Evolutionary conservation across 257 asterid species (phyloP).

Genomic region (Jacaranda copaia): DNA sequence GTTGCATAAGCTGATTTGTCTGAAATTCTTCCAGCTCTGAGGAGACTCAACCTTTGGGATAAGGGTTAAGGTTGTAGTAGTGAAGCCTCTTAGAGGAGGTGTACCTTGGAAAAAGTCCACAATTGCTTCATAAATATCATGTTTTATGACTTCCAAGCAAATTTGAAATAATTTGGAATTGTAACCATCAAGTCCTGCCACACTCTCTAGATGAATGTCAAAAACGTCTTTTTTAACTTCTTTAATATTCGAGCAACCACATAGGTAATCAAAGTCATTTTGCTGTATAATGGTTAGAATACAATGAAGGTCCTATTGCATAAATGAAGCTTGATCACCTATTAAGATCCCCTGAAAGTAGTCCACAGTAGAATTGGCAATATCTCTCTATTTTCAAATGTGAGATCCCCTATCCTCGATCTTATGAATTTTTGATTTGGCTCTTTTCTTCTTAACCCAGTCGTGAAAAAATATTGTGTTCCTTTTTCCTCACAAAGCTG

Average conservation of each 20-base stretch:
- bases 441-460: no score
- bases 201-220: not conserved
- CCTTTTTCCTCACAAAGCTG: no score
- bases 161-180: not conserved
- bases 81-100: not conserved
- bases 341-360: not conserved
- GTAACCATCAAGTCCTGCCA: not conserved
- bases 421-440: not conserved
- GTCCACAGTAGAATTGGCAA: not conserved
- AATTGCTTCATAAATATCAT: not conserved
- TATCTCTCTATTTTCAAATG: no score
- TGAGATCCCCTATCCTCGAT: not conserved
- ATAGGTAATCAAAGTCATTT: not conserved
- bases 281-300: not conserved
- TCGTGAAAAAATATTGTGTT: no score
- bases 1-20: not conserved
- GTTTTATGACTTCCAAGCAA: not conserved
- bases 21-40: not conserved
- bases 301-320: not conserved
- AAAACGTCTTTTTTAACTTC: not conserved
- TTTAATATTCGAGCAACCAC: not conserved
- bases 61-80: not conserved
- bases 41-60: not conserved
- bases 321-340: no score
- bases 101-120: not conserved